Evolutionary conservation across 2,329 filamentous ascomycete genomes (phyloP).

Genomic region (Spiromastix sp.): DNA sequence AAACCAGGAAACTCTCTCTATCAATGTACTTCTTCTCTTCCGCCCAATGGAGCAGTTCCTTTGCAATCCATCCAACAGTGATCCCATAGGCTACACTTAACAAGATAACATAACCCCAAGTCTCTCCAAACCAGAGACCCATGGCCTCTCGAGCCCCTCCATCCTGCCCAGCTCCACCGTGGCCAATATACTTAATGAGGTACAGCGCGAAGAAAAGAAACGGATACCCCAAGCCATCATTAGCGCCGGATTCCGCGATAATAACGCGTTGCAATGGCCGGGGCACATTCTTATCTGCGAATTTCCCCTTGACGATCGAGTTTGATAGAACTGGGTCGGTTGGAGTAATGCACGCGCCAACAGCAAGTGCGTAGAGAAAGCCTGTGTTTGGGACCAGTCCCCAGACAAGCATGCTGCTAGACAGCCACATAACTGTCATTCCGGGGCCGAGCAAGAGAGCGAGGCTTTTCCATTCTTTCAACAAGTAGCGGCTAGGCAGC

Average conservation of each 20-base stretch:
- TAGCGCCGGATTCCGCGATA: conserved; percentile 73
- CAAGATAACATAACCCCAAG: conserved; percentile 72
- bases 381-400: conserved; percentile 59
- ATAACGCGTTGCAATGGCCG: conserved; percentile 71
- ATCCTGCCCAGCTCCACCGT: conserved; percentile 42
- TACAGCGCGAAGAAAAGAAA: conserved; percentile 81
- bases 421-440: conserved; percentile 80
- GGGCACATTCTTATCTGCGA: conserved; percentile 83
- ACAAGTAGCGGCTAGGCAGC: conserved; percentile 71
- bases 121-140: conserved; percentile 74
- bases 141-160: conserved; percentile 59
- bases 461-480: conserved; percentile 67
- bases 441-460: conserved; percentile 67
- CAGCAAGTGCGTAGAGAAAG: conserved; percentile 67
- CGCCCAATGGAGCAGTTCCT: conserved; percentile 73
- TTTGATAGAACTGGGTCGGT: conserved; percentile 84
- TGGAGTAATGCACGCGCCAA: conserved; percentile 82
- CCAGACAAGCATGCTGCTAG: conserved; percentile 70
- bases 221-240: conserved; percentile 81
- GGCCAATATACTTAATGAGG: conserved; percentile 63
- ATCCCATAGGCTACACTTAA: conserved; percentile 70
- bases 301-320: conserved; percentile 85
- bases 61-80: conserved; percentile 68
- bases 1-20: conserved; percentile 77
- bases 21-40: conserved; percentile 74